Percentiles rank a stretch among this genome's conserved stretches.
Conservation (phyloP, 1,284 basidiomycete species). For the Coniophora puteana region DNA sequence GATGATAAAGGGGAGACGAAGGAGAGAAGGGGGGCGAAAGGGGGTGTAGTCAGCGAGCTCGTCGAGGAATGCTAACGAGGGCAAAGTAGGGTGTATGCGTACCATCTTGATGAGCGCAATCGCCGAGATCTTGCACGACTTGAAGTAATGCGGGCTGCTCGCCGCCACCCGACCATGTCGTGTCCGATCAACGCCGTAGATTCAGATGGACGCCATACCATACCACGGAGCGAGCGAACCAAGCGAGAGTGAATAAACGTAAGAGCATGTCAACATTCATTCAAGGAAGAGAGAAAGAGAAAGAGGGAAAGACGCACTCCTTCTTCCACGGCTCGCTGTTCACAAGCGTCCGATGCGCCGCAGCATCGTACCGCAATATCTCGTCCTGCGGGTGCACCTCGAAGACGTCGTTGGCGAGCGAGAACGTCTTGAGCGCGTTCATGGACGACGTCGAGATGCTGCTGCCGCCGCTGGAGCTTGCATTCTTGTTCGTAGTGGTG, state of each 20-base stretch:
- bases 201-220: too few relatives aligned
- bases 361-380: slow-evolving; percentile 78
- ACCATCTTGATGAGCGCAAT: slow-evolving; percentile 99
- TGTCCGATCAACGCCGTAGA: too few relatives aligned
- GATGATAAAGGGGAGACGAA: too few relatives aligned
- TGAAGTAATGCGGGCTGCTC: slow-evolving; percentile 90
- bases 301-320: slow-evolving; percentile 52
- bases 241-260: too few relatives aligned
- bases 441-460: slow-evolving; percentile 27
- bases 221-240: too few relatives aligned
- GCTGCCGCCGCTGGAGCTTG: too few relatives aligned
- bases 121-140: slow-evolving; percentile 91
- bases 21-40: background rate
- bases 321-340: slow-evolving; percentile 80
- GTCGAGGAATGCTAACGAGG: background rate
- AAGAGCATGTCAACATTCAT: too few relatives aligned
- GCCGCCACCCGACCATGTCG: too few relatives aligned
- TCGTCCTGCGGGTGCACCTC: slow-evolving; percentile 73
- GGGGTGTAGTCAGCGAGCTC: background rate
- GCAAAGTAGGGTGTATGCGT: slow-evolving; percentile 9
- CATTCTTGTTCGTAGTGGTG: too few relatives aligned
- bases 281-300: slow-evolving; percentile 9
- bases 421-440: slow-evolving; percentile 80
- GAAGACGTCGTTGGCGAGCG: slow-evolving; percentile 76
- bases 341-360: slow-evolving; percentile 69